Conservation (phyloP, 1,284 basidiomycete genomes). For the Schizopora paradoxa region DNA sequence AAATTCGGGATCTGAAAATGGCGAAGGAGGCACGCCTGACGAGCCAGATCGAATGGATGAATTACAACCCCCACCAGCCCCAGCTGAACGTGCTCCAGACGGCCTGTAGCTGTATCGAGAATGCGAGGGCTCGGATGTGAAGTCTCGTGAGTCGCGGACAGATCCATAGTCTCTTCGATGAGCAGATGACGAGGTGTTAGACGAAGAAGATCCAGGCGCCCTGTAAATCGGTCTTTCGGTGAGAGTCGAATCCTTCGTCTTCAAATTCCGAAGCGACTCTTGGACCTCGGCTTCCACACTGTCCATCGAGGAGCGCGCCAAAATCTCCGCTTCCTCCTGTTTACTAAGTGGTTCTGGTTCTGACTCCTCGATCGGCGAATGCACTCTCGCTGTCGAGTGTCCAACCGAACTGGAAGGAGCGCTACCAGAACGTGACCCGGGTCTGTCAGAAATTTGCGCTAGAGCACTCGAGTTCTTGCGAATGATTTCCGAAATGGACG, state of each 20-base stretch:
- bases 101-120: conserved; percentile 5
- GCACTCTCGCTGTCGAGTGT: conserved; percentile 37
- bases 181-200: neutral
- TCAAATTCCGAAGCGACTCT: conserved; percentile 49
- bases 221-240: conserved; percentile 37
- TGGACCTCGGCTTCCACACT: conserved; percentile 77
- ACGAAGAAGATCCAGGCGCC: conserved; percentile 27
- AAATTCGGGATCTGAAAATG: conserved; percentile 4
- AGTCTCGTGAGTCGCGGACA: too few species aligned
- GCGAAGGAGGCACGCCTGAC: conserved; percentile 1
- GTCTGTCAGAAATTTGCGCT: conserved; percentile 40
- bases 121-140: neutral
- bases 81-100: conserved; percentile 8
- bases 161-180: neutral
- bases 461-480: conserved; percentile 59
- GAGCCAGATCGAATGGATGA: conserved; percentile 13
- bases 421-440: conserved; percentile 31
- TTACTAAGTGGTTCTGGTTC: conserved; percentile 43
- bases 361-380: conserved; percentile 35
- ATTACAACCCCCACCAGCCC: conserved; percentile 12
- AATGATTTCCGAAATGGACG: conserved; percentile 82
- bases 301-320: conserved; percentile 76
- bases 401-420: conserved; percentile 42
- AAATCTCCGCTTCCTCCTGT: conserved; percentile 54
- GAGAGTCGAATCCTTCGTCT: too few species aligned